phyloP scores from a whole-genome alignment of 805 yeast genomes.

The Metschnikowia lochheadii region DNA sequence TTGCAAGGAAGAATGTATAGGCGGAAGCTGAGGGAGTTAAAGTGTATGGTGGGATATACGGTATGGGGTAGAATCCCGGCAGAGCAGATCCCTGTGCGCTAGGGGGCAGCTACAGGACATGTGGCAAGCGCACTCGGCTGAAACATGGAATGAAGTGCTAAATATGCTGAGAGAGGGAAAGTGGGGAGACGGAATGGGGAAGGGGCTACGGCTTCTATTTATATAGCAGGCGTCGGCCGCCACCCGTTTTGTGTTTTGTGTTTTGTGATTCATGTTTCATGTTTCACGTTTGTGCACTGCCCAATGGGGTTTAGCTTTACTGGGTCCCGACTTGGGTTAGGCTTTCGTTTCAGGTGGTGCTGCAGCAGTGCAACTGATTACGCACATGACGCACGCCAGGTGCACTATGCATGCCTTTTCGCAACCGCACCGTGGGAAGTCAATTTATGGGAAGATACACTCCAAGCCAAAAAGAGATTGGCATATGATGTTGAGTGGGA shows the following conservation, averaged over 20 bases:
- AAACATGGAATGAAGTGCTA: neutral
- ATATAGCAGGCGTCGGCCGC: no score
- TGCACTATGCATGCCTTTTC: slow-evolving; percentile 1
- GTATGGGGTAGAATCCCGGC: neutral
- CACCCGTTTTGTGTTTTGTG: no score
- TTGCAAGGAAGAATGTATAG: neutral
- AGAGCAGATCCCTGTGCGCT: slow-evolving; percentile 3
- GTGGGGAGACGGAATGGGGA: no score
- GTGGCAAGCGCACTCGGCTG: slow-evolving; percentile 1
- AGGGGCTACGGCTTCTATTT: neutral
- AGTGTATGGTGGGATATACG: neutral
- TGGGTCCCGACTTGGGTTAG: neutral
- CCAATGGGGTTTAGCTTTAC: neutral
- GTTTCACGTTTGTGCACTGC: neutral
- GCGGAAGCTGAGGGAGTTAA: neutral
- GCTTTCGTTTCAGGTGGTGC: neutral
- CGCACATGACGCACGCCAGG: slow-evolving; percentile 1
- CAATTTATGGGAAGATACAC: neutral
- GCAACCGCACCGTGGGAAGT: slow-evolving; percentile 1
- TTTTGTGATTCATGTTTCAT: no score
- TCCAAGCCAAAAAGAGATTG: neutral
- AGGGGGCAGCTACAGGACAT: slow-evolving; percentile 5
- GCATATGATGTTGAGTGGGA: no score
- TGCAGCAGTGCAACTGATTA: neutral
- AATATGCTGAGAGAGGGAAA: neutral